These are phyloP conservation scores for Penicillium ochrochloron DNA, from an alignment of 495 filamentous ascomycete species.

Conservation along the genomic window DNA sequence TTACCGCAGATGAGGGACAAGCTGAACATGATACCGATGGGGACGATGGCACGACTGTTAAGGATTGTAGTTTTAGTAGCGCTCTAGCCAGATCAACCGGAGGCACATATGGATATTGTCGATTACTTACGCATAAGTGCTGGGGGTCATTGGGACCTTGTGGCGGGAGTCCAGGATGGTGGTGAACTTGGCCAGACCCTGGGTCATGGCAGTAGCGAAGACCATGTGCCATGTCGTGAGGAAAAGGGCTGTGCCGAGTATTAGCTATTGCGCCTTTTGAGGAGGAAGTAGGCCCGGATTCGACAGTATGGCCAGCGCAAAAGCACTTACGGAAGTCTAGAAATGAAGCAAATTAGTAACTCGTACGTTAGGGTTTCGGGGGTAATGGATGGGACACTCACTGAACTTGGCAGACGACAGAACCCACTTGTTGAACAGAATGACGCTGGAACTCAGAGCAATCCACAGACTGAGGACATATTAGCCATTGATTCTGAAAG, in stretches of 20 bases:
- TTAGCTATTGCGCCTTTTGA: constrained; percentile 6
- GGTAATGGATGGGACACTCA: constrained; percentile 50
- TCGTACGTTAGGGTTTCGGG: background rate
- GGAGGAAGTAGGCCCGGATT: background rate
- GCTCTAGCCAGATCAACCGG: background rate
- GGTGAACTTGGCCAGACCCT: constrained; percentile 80
- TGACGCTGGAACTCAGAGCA: constrained; percentile 82
- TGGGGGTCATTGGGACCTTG: constrained; percentile 83
- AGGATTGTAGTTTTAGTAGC: constrained; percentile 10
- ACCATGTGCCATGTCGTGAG: constrained; percentile 87
- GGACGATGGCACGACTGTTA: constrained; percentile 71
- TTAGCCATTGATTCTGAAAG: constrained; percentile 17
- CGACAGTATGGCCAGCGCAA: background rate
- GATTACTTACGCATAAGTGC: constrained; percentile 67
- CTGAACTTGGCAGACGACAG: constrained; percentile 75
- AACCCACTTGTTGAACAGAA: constrained; percentile 98
- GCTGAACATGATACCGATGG: constrained; percentile 88
- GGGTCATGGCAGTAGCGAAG: constrained; percentile 85
- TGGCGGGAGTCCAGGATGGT: constrained; percentile 81
- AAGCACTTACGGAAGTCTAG: constrained; percentile 43
- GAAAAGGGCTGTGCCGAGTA: constrained; percentile 55
- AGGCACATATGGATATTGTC: background rate
- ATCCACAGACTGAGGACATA: constrained; percentile 74
- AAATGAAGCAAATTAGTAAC: constrained; percentile 30
- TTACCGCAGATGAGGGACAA: constrained; percentile 91